Base-by-base conservation (phyloP, 140 eudicot species). In the Erigeron philadelphicus region DNA sequence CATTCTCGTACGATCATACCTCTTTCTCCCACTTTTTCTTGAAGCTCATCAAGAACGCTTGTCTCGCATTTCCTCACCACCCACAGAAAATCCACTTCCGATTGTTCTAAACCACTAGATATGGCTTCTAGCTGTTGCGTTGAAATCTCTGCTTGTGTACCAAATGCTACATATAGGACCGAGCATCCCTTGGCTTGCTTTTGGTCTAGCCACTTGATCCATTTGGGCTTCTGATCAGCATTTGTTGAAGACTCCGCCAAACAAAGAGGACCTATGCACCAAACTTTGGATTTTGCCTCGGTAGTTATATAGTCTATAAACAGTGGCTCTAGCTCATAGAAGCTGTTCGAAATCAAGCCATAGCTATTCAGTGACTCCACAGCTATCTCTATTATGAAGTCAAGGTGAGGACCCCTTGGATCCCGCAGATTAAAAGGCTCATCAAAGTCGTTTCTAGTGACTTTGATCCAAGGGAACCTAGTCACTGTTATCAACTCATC, bases 231-330 rank as follows among this genome's bases (percentile, higher is more conserved):
- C 3, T 23, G 40, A 47, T 16, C 18, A 25, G 8, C 84, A 44
- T 7, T 15, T 8, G 57, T 23, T 11, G 31, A 65, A 7, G 82
- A 47, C 58, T 68, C 80, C 7, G 87, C 82, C 59, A 84, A 47
- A 58, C 92, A 89, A 5, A 89, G 70, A 0, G 96, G 96, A 6
- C 96, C 96, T 1, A 89, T 68, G 7, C 75, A 70, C 88, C 87
- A 89, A 8, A 77, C 25, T 66, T 67, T 86, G 6, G 85, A 85
- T 44, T 75, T 15, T 0, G 38, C 54, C 3, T 82, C 46, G 9
- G 53, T 23, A 57, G 75, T 74, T 12, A 43, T 46, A 40, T 64
- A 66, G 40, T 86, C 86, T 11, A 72, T 2, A 53, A 53, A 89
- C 19, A 31, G 1, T 0, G 75, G 65, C 75, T 89, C 96, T 0